These are phyloP conservation scores for Neonectria coccinea DNA, from an alignment of 2,329 filamentous ascomycete species.

Conservation along the genomic window DNA sequence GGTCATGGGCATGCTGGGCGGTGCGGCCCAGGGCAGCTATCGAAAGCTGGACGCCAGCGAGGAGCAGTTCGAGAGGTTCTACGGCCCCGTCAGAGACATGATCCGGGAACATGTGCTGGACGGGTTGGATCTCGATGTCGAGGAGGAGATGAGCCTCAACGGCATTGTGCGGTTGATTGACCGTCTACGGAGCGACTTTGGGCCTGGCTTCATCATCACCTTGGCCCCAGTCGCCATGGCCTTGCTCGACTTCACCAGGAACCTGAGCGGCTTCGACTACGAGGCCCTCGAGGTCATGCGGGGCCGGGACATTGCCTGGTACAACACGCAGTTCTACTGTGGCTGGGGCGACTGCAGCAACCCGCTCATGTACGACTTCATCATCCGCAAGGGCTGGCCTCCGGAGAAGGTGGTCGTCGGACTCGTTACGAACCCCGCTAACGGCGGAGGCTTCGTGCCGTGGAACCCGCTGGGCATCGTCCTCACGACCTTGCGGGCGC, in stretches of 20 bases:
- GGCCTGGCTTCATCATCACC: constrained; percentile 78
- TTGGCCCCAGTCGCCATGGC: constrained; percentile 86
- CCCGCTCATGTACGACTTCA: constrained; percentile 61
- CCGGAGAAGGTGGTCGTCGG: constrained; percentile 82
- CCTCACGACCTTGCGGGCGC: constrained; percentile 54
- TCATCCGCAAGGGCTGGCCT: constrained; percentile 74
- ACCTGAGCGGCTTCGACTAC: constrained; percentile 87
- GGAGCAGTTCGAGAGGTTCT: constrained; percentile 78
- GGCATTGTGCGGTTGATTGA: constrained; percentile 77
- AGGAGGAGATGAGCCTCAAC: constrained; percentile 77
- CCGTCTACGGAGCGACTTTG: constrained; percentile 76
- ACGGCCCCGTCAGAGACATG: constrained; percentile 74
- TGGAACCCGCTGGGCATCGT: constrained; percentile 61
- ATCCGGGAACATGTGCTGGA: constrained; percentile 72
- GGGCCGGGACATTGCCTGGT: constrained; percentile 79
- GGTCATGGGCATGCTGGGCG: constrained; percentile 88
- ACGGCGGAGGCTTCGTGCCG: constrained; percentile 69
- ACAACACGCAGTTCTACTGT: constrained; percentile 94
- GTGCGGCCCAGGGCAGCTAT: constrained; percentile 82
- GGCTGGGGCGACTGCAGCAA: constrained; percentile 76
- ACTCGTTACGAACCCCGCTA: constrained; percentile 80
- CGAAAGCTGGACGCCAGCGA: constrained; percentile 65
- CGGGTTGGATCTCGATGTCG: constrained; percentile 82
- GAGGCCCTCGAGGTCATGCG: constrained; percentile 76
- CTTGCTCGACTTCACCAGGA: constrained; percentile 63